Base-by-base conservation (phyloP, 257 asterid genomes). In the Nicotiana knightiana region DNA sequence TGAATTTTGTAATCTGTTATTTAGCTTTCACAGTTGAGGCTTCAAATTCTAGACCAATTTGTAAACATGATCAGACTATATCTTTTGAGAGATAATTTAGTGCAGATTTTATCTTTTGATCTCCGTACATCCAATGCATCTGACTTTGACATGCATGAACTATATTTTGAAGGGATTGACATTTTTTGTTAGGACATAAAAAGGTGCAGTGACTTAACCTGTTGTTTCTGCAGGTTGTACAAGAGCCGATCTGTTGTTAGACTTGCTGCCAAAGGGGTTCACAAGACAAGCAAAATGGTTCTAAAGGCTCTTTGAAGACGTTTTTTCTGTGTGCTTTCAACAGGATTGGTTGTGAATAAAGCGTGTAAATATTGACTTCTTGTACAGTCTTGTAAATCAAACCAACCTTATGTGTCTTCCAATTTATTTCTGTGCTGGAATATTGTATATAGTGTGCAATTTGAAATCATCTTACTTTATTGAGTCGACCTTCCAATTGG, bases 181-280 rank as follows among this genome's bases (percentile, higher is more conserved):
- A 2, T 62, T 58, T 21, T 70, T 59, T 32, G 35, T 17, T 48
- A 37, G 32, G 48, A 17, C 18, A n/a, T 30, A 16, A 0, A 21
- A 32, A 37, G 46, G 26, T 58, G n/a, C 30, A 76, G 26, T 30
- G 11, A 43, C 21, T 16, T 46, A 57, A 35, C 58, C 16, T 33
- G 53, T 67, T 26, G 67, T 82, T 79, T 80, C 87, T 80, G 90
- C 89, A 95, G 99, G 85, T 86, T 95, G 86, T 95, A 93, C 91
- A 91, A 85, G 85, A 90, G 93, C 63, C 98, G 96, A 32, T 87
- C 94, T 28, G 82, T 91, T 43, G 76, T 93, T 81, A 90, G 83
- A 81, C 86, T 85, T 80, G 99, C 98, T 86, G 85, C 97, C 8
- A 80, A 82, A 54, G 99, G 99, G 67, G 85, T 89, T 78, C 97